These are phyloP conservation scores for Podila clonocystis DNA, from an alignment of 192 early-diverging fungal species.

Conservation along the genomic window DNA sequence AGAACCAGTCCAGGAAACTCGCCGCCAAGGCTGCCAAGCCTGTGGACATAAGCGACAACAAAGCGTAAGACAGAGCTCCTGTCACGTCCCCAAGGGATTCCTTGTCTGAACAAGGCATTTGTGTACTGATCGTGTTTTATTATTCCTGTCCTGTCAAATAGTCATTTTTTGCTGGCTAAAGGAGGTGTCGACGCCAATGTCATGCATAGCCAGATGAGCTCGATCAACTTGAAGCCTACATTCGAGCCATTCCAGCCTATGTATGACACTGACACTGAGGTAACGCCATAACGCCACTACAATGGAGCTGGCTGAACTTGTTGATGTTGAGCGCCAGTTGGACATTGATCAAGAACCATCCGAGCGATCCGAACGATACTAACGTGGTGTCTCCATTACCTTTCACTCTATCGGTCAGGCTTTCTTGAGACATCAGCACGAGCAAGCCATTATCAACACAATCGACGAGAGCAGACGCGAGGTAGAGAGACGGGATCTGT, in stretches of 20 bases:
- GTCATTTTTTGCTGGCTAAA: constrained; percentile 80
- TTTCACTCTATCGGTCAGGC: constrained; percentile 35
- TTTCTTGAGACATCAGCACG: constrained; percentile 78
- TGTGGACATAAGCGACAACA: constrained; percentile 50
- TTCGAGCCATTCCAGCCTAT: constrained; percentile 79
- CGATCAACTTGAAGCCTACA: constrained; percentile 75
- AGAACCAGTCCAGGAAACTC: constrained; percentile 83
- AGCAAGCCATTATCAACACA: constrained; percentile 79
- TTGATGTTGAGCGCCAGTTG: no score
- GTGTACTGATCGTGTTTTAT: not conserved
- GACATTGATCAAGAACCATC: no score
- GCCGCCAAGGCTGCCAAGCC: constrained; percentile 52
- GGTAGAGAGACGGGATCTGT: constrained; percentile 18
- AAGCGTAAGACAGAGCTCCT: constrained; percentile 53
- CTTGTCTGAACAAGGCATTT: not conserved
- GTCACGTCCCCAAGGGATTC: not conserved
- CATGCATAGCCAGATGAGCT: constrained; percentile 66
- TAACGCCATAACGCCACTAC: constrained; percentile 12
- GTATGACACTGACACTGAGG: constrained; percentile 86
- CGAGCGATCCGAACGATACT: not conserved
- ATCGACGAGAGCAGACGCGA: constrained; percentile 74
- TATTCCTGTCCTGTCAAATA: constrained; percentile 12
- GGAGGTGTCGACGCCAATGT: constrained; percentile 82
- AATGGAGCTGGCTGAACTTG: not conserved
- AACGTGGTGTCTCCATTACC: constrained; percentile 1